phyloP scores from a whole-genome alignment of 2,329 filamentous ascomycete species.

The Simplicillium aogashimaense region DNA sequence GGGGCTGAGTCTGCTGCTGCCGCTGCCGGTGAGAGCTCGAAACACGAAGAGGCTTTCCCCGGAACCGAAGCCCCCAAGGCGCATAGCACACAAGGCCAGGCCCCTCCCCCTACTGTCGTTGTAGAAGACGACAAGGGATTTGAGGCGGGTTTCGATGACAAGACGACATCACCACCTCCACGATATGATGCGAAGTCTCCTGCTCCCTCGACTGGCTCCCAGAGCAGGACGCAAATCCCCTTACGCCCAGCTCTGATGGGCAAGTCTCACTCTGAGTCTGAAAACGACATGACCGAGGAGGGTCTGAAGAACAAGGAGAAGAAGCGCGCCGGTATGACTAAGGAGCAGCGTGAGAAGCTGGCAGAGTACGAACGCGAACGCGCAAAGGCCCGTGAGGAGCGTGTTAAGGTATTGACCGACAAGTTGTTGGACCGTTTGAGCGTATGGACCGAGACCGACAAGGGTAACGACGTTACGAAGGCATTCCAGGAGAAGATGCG shows the following conservation, averaged over 20 bases:
- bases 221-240: constrained; percentile 47
- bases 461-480: constrained; percentile 69
- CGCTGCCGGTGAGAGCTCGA: constrained; percentile 13
- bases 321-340: constrained; percentile 77
- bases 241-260: constrained; percentile 83
- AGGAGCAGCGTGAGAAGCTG: constrained; percentile 89
- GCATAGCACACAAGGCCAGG: constrained; percentile 12
- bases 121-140: constrained; percentile 27
- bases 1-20: constrained; percentile 41
- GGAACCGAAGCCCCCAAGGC: constrained; percentile 25
- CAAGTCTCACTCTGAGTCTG: constrained; percentile 63
- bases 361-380: constrained; percentile 83
- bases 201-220: constrained; percentile 30
- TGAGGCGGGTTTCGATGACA: constrained; percentile 10
- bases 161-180: constrained; percentile 15
- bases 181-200: constrained; percentile 27
- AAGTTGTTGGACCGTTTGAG: constrained; percentile 86
- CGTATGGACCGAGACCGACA: constrained; percentile 97
- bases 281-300: constrained; percentile 56
- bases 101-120: constrained; percentile 25
- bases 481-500: constrained; percentile 92
- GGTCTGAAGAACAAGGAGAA: constrained; percentile 48
- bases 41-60: constrained; percentile 39
- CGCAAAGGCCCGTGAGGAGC: constrained; percentile 73
- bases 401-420: constrained; percentile 70